These are phyloP conservation scores for Rhizophagus prolifer DNA, from an alignment of 192 early-diverging fungal genomes.

Conservation along the genomic window DNA sequence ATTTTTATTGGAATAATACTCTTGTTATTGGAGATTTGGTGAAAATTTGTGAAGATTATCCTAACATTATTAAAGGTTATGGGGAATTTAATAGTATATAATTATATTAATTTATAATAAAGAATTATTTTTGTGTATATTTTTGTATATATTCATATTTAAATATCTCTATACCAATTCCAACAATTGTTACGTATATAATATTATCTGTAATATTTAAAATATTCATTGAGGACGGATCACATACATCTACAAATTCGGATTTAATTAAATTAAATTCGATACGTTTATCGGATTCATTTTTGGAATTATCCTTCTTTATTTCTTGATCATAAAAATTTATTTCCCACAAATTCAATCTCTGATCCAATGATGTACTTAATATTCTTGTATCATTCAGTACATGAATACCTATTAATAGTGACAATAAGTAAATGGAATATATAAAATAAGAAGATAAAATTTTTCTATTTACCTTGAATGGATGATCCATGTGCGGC, in stretches of 20 bases:
- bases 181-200: slow-evolving; percentile 41
- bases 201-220: slow-evolving; percentile 21
- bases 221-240: slow-evolving; percentile 60
- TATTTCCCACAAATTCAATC: slow-evolving; percentile 59
- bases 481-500: slow-evolving; percentile 72
- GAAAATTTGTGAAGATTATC: background rate
- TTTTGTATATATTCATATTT: slow-evolving; percentile 24
- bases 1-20: slow-evolving; percentile 7
- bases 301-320: no score
- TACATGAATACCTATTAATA: slow-evolving; percentile 43
- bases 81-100: background rate
- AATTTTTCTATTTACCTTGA: slow-evolving; percentile 44
- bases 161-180: slow-evolving; percentile 63
- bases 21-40: background rate
- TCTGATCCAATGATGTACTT: slow-evolving; percentile 70
- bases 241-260: slow-evolving; percentile 62
- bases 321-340: background rate
- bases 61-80: background rate
- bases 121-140: background rate
- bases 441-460: background rate
- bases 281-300: background rate
- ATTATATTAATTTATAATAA: background rate
- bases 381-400: slow-evolving; percentile 38
- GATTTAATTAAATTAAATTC: slow-evolving; percentile 40
- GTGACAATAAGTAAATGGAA: background rate